Conservation (phyloP, 1,284 basidiomycete species). For the Sporisorium iseilematis-ciliati region DNA sequence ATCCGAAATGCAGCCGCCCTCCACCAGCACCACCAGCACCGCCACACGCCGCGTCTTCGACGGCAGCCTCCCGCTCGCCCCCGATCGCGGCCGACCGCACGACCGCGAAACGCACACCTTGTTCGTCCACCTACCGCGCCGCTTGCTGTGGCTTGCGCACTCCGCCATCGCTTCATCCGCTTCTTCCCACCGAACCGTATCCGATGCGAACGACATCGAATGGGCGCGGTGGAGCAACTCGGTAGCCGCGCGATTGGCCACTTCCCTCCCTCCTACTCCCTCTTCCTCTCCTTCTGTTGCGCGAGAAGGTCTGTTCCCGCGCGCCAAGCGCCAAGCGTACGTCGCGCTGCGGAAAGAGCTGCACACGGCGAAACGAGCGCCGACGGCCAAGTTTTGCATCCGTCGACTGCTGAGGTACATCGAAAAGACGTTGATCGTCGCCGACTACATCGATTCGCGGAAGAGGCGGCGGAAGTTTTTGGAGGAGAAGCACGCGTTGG, state of each 20-base stretch:
- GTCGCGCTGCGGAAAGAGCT: conserved; percentile 19
- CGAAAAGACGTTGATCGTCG: background rate
- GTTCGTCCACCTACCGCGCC: conserved; percentile 22
- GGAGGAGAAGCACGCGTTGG: conserved; percentile 15
- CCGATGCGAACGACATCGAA: background rate
- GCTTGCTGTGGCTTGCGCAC: conserved; percentile 26
- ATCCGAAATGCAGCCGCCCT: background rate
- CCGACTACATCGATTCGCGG: background rate
- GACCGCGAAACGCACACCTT: conserved; percentile 33
- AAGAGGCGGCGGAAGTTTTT: conserved; percentile 5
- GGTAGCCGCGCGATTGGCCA: conserved; percentile 5
- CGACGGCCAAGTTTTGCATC: conserved; percentile 16
- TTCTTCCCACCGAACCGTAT: background rate
- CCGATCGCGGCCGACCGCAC: conserved; percentile 10
- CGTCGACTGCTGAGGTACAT: conserved; percentile 19
- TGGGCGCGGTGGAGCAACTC: conserved; percentile 35
- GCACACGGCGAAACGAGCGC: conserved; percentile 14
- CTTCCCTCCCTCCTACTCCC: background rate
- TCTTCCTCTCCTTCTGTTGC: conserved; percentile 11
- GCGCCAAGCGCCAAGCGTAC: conserved; percentile 21
- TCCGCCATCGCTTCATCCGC: conserved; percentile 17
- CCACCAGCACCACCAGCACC: no score
- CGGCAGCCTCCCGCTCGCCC: conserved; percentile 12
- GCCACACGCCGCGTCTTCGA: background rate
- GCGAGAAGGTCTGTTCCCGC: conserved; percentile 28